Evolutionary conservation across 345 rosid genomes (phyloP).

Genomic region (Hypericum perforatum): DNA sequence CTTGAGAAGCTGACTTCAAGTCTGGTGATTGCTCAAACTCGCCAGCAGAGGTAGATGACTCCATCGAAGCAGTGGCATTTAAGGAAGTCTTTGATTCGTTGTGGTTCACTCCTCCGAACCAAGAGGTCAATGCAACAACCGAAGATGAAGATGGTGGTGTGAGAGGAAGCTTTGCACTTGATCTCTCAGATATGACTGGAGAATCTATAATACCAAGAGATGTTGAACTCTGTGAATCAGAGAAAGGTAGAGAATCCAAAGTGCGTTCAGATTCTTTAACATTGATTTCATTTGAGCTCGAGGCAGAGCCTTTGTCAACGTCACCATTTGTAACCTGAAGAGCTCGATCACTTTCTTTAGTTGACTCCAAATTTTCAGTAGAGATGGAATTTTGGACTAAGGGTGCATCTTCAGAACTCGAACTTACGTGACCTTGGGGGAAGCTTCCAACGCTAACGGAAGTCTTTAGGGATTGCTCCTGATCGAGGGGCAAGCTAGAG

Average conservation of each 20-base stretch:
- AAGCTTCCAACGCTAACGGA: conserved; percentile 86
- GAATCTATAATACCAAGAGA: conserved; percentile 53
- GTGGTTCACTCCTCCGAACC: conserved; percentile 56
- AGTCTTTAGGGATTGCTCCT: conserved; percentile 68
- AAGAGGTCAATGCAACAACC: conserved; percentile 68
- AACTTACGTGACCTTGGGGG: conserved; percentile 73
- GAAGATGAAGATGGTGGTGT: conserved; percentile 56
- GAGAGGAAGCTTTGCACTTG: conserved; percentile 44
- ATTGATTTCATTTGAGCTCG: conserved; percentile 43
- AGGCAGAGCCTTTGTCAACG: conserved; percentile 45
- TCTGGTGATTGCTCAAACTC: conserved; percentile 70
- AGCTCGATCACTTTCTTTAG: conserved; percentile 34
- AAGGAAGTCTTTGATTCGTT: conserved; percentile 45
- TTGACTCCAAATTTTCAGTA: conserved; percentile 43
- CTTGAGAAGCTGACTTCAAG: conserved; percentile 52
- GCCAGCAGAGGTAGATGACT: conserved; percentile 46
- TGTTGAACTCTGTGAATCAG: conserved; percentile 60
- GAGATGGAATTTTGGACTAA: conserved; percentile 29
- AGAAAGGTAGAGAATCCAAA: conserved; percentile 29
- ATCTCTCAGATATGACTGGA: conserved; percentile 76
- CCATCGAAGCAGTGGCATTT: conserved; percentile 48
- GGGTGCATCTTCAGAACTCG: conserved; percentile 70
- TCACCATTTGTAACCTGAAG: conserved; percentile 36
- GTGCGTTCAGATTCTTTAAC: conserved; percentile 29
- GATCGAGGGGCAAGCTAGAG: conserved; percentile 81